Conservation (phyloP, 345 rosid species). For the Lagerstroemia speciosa region DNA sequence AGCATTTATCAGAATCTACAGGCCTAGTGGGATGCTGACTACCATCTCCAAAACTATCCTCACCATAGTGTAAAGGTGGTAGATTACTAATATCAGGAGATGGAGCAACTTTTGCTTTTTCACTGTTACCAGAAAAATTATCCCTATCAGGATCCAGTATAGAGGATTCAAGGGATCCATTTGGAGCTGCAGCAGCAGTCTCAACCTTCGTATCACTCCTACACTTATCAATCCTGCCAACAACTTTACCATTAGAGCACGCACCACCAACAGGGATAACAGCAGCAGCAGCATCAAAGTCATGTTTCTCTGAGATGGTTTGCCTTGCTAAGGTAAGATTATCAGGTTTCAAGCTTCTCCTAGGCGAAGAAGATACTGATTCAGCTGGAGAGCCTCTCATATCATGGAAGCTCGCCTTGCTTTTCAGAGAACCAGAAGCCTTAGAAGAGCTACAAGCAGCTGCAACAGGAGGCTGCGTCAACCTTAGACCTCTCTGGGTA, state of each 20-base stretch:
- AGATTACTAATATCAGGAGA: constrained; percentile 32
- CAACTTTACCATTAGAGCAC: constrained; percentile 54
- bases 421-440: constrained; percentile 55
- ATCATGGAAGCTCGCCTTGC: constrained; percentile 25
- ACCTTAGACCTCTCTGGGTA: not conserved
- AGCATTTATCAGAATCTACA: constrained; percentile 21
- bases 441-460: constrained; percentile 95
- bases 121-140: constrained; percentile 30
- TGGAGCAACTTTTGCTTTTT: constrained; percentile 29
- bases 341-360: constrained; percentile 27
- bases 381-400: constrained; percentile 36
- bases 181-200: not conserved
- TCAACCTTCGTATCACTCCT: constrained; percentile 30
- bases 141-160: constrained; percentile 32
- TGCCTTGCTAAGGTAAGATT: constrained; percentile 20
- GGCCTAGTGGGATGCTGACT: constrained; percentile 19
- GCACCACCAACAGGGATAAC: constrained; percentile 29
- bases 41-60: constrained; percentile 33
- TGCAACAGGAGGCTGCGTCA: constrained; percentile 32
- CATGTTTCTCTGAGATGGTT: constrained; percentile 14
- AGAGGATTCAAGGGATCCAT: constrained; percentile 16
- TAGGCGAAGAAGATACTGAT: constrained; percentile 49
- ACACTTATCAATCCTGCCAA: constrained; percentile 52
- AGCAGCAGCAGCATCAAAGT: constrained; percentile 25
- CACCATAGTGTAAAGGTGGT: constrained; percentile 26